Evolutionary conservation across 768 basidiomycete species (phyloP).

Genomic region (Mrakia gelida): DNA sequence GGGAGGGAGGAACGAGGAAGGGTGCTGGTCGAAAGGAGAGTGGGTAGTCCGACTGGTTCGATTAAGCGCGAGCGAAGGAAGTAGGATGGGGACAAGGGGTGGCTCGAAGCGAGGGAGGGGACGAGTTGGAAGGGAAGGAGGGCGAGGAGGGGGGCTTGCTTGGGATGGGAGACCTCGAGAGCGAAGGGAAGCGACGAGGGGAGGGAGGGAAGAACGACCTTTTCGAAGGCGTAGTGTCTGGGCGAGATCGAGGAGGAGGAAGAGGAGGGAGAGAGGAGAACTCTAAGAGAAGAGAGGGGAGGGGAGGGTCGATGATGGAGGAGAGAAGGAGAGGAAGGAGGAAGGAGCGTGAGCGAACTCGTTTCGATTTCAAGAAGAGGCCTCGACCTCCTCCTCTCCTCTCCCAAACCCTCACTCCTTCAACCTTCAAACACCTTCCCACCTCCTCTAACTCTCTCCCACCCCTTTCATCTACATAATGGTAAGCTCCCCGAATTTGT

Average conservation of each 20-base stretch:
- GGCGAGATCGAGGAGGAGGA: not conserved
- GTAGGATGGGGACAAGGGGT: not conserved
- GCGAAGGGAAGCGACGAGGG: not conserved
- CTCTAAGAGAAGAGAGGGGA: not conserved
- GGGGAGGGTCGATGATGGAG: not conserved
- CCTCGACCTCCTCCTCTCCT: not conserved
- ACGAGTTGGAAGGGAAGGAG: not conserved
- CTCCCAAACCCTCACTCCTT: not conserved
- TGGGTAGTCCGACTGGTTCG: not conserved
- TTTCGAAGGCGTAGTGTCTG: not conserved
- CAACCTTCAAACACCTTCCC: not conserved
- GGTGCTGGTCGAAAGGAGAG: not conserved
- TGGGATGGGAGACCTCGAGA: not conserved
- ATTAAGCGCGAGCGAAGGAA: not conserved
- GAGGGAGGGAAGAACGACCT: not conserved
- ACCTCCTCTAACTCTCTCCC: slow-evolving; percentile 34
- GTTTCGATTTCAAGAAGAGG: not conserved
- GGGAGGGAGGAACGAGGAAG: not conserved
- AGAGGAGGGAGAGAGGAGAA: not conserved
- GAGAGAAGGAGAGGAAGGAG: not conserved
- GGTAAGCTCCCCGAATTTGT: not conserved
- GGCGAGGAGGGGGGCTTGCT: not conserved
- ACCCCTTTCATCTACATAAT: not conserved
- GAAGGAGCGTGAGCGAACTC: not conserved
- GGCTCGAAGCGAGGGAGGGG: not conserved